These are phyloP conservation scores for Stenogyne calaminthoides DNA, from an alignment of 305 asterid genomes.

Conservation along the genomic window DNA sequence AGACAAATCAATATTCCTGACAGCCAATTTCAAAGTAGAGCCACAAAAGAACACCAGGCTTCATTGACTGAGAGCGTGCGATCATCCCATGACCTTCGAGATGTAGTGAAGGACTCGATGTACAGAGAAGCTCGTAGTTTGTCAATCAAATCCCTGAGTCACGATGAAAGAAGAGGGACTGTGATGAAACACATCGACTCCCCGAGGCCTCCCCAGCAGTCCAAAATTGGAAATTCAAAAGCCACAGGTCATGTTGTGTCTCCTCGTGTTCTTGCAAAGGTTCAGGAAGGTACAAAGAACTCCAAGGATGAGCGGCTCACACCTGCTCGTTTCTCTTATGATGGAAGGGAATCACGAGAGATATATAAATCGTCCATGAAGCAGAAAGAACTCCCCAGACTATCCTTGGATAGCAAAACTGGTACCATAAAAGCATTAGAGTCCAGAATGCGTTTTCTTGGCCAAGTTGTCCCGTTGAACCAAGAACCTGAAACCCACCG, in stretches of 20 bases:
- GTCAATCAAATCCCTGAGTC: slow-evolving; percentile 51
- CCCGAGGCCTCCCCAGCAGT: slow-evolving; percentile 69
- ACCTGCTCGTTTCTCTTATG: slow-evolving; percentile 73
- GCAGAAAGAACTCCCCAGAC: slow-evolving; percentile 74
- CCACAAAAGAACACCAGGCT: slow-evolving; percentile 36
- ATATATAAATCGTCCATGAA: slow-evolving; percentile 45
- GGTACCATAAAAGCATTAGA: slow-evolving; percentile 52
- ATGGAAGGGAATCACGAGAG: slow-evolving; percentile 79
- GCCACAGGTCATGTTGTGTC: slow-evolving; percentile 43
- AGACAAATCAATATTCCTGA: slow-evolving; percentile 37
- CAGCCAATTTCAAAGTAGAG: slow-evolving; percentile 34
- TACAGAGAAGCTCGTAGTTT: slow-evolving; percentile 74
- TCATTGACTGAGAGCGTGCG: slow-evolving; percentile 34
- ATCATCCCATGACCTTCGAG: slow-evolving; percentile 60
- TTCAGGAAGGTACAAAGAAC: slow-evolving; percentile 37
- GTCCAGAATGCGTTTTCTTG: slow-evolving; percentile 53
- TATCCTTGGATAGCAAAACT: slow-evolving; percentile 84
- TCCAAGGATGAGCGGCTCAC: slow-evolving; percentile 46
- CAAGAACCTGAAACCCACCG: slow-evolving; percentile 59
- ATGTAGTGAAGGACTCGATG: slow-evolving; percentile 82
- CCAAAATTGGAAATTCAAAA: slow-evolving; percentile 42
- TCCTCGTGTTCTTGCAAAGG: slow-evolving; percentile 39
- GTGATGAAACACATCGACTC: slow-evolving; percentile 84
- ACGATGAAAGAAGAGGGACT: slow-evolving; percentile 53
- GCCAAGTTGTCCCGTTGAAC: slow-evolving; percentile 26